Conservation (phyloP, 2,329 filamentous ascomycete genomes). For the Cladosporium austrohemisphaericum region DNA sequence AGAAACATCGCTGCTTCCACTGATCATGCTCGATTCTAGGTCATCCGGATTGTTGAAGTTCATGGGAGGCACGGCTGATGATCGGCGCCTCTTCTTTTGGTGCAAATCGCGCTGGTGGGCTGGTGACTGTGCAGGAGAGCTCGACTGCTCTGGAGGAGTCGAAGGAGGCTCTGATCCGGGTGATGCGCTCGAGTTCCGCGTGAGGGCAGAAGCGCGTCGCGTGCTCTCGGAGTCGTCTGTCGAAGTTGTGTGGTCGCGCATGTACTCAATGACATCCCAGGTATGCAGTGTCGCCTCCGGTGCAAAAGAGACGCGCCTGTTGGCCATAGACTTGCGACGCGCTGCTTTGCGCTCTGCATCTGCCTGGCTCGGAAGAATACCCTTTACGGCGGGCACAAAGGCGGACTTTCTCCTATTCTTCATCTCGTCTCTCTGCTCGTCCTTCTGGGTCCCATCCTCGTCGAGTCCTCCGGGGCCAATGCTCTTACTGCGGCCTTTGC, state of each 20-base stretch:
- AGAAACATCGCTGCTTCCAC: constrained; percentile 48
- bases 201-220: constrained; percentile 64
- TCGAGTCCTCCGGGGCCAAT: constrained; percentile 88
- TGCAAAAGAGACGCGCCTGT: constrained; percentile 91
- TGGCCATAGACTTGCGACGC: constrained; percentile 70
- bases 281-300: constrained; percentile 96
- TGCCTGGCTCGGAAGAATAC: constrained; percentile 56
- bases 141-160: constrained; percentile 57
- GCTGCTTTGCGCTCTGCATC: constrained; percentile 72
- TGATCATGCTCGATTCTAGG: constrained; percentile 72
- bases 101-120: constrained; percentile 63
- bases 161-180: constrained; percentile 55
- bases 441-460: constrained; percentile 60
- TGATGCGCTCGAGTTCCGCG: constrained; percentile 32
- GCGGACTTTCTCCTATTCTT: constrained; percentile 40
- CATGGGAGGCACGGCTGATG: constrained; percentile 63
- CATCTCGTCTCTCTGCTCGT: constrained; percentile 23
- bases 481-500: constrained; percentile 87
- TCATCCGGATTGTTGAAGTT: constrained; percentile 62
- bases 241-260: constrained; percentile 78
- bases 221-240: constrained; percentile 69
- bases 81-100: constrained; percentile 59
- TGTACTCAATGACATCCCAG: constrained; percentile 88
- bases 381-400: constrained; percentile 49
- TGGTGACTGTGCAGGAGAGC: constrained; percentile 40